Evolutionary conservation across 1,284 basidiomycete genomes (phyloP).

Genomic region (Rhodotorula sp.): DNA sequence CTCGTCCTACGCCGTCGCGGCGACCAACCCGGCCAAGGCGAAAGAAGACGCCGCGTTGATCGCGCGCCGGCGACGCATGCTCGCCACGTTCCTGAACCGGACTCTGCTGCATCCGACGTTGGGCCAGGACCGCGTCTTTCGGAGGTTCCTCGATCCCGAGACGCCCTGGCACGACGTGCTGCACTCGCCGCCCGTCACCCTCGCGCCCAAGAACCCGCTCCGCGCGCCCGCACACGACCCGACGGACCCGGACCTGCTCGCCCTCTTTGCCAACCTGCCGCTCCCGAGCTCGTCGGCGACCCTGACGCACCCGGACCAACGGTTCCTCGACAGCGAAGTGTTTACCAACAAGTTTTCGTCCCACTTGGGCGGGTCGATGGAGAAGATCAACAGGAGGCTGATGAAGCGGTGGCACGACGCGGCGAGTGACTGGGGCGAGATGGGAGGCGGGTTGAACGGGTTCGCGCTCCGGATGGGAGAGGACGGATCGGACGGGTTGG

Average conservation of each 20-base stretch:
- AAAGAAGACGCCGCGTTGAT: slow-evolving; percentile 95
- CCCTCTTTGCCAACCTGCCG: slow-evolving; percentile 80
- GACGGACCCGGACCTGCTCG: slow-evolving; percentile 69
- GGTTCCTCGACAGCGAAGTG: slow-evolving; percentile 92
- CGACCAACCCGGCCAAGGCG: slow-evolving; percentile 68
- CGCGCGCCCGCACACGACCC: slow-evolving; percentile 95
- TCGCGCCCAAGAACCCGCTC: slow-evolving; percentile 90
- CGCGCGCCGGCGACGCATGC: slow-evolving; percentile 84
- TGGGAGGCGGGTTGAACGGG: slow-evolving; percentile 92
- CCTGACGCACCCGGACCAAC: slow-evolving; percentile 81
- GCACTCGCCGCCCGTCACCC: slow-evolving; percentile 84
- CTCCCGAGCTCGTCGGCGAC: slow-evolving; percentile 71
- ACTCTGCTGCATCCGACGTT: slow-evolving; percentile 86
- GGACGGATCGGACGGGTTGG: slow-evolving; percentile 53
- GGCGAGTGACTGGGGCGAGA: slow-evolving; percentile 86
- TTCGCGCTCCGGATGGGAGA: slow-evolving; percentile 80
- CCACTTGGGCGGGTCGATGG: slow-evolving; percentile 87
- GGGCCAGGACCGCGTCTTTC: slow-evolving; percentile 90
- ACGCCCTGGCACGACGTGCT: slow-evolving; percentile 95
- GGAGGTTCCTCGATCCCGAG: slow-evolving; percentile 91
- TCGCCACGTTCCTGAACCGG: slow-evolving; percentile 91
- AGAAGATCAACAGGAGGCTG: slow-evolving; percentile 87
- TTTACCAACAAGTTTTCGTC: slow-evolving; percentile 96
- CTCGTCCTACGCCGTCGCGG: slow-evolving; percentile 95
- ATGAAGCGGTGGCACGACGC: slow-evolving; percentile 93